phyloP scores from a whole-genome alignment of 2,329 filamentous ascomycete genomes.

The Botrytis fragariae region DNA sequence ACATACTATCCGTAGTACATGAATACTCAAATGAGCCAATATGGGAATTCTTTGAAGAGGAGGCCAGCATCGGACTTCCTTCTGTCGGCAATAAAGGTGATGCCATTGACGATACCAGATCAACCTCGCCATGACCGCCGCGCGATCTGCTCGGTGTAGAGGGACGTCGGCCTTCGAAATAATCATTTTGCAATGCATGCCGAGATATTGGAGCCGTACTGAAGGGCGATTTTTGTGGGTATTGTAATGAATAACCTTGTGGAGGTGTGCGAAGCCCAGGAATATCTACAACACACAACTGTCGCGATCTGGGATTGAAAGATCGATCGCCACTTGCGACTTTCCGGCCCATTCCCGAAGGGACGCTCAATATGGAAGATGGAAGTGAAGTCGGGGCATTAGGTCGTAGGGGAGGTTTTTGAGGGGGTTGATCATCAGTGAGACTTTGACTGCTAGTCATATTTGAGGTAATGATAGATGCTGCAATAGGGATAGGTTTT shows the following conservation, averaged over 20 bases:
- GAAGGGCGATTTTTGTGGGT: not conserved
- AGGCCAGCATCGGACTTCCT: not conserved
- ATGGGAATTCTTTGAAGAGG: conserved; percentile 22
- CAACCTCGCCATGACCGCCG: not conserved
- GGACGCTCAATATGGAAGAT: not conserved
- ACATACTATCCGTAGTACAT: conserved; percentile 25
- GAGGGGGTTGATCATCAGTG: not conserved
- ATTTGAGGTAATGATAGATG: not conserved
- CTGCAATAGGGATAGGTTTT: not conserved
- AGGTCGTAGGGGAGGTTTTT: conserved; percentile 5
- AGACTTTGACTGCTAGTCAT: not conserved
- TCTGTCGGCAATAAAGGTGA: not conserved
- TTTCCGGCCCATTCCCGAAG: not conserved
- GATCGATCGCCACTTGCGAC: not conserved
- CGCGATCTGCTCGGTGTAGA: not conserved
- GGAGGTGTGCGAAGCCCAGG: conserved; percentile 10
- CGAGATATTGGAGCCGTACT: conserved; percentile 1
- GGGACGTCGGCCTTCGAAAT: not conserved
- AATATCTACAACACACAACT: not conserved
- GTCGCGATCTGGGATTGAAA: not conserved
- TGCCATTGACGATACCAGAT: not conserved
- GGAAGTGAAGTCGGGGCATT: conserved; percentile 1
- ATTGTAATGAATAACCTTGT: not conserved
- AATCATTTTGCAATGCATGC: not conserved
- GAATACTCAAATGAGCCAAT: conserved; percentile 21